Percentiles rank a stretch among this genome's conserved stretches.
Evolutionary conservation across 1,284 basidiomycete species (phyloP).

Genomic region (Ganoderma resinaceum): DNA sequence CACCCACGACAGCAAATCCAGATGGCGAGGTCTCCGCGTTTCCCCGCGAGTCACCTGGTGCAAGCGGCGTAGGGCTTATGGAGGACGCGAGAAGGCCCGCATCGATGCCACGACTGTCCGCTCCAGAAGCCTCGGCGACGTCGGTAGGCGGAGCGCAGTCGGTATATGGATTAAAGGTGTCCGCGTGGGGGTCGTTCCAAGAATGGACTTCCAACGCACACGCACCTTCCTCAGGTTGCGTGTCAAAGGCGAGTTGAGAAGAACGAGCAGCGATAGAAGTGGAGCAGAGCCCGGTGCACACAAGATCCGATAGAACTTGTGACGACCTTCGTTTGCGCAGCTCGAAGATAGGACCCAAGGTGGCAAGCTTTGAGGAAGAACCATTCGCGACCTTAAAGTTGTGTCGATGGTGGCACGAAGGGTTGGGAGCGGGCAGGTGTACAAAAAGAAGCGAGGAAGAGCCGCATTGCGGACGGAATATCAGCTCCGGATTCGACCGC

Average conservation of each 20-base stretch:
- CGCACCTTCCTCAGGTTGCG: constrained; percentile 28
- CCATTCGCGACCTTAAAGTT: constrained; percentile 20
- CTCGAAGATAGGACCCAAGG: constrained; percentile 28
- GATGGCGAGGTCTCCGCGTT: constrained; percentile 14
- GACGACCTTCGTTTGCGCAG: constrained; percentile 29
- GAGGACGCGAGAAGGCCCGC: constrained; percentile 11
- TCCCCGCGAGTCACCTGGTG: constrained; percentile 5
- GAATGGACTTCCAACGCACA: constrained; percentile 11
- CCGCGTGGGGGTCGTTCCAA: constrained; percentile 20
- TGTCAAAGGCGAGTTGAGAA: constrained; percentile 33
- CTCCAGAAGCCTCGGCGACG: constrained; percentile 3
- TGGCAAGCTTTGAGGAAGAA: constrained; percentile 19
- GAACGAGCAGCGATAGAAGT: constrained; percentile 38
- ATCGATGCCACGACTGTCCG: not conserved
- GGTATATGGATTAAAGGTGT: constrained; percentile 34
- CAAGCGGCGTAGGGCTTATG: constrained; percentile 5
- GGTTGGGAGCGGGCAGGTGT: constrained; percentile 2
- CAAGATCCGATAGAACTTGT: constrained; percentile 37
- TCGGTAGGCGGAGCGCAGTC: constrained; percentile 25
- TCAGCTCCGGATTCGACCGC: constrained; percentile 25
- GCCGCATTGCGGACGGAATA: constrained; percentile 15
- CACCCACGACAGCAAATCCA: constrained; percentile 28
- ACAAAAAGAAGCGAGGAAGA: constrained; percentile 17
- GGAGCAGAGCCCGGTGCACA: constrained; percentile 39
- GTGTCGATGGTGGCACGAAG: not conserved